These are phyloP conservation scores for Lasiodiplodia sp. DNA, from an alignment of 2,329 filamentous ascomycete species.

Conservation along the genomic window DNA sequence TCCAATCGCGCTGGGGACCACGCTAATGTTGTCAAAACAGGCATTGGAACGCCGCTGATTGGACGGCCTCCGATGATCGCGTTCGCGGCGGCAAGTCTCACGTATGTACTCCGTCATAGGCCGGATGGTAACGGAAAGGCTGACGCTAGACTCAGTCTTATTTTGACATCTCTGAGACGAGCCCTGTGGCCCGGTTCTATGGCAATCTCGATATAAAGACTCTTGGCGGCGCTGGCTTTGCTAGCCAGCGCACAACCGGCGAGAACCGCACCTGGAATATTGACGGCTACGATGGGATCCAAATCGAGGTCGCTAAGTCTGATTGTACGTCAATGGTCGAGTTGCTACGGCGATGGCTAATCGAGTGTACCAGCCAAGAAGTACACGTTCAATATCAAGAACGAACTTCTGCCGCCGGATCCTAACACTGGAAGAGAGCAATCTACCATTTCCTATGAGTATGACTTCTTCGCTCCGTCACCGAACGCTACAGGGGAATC, in stretches of 20 bases:
- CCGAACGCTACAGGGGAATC: constrained; percentile 32
- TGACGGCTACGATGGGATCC: constrained; percentile 66
- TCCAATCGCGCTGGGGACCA: not conserved
- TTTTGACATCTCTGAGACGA: constrained; percentile 49
- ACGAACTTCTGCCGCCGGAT: constrained; percentile 65
- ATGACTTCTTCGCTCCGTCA: constrained; percentile 60
- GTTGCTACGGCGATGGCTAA: not conserved
- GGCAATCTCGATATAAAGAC: constrained; percentile 76
- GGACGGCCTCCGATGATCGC: constrained; percentile 76
- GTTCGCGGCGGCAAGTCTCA: constrained; percentile 77
- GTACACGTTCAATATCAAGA: constrained; percentile 80
- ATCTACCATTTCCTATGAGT: constrained; percentile 77
- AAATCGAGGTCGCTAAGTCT: constrained; percentile 59
- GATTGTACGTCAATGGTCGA: constrained; percentile 55
- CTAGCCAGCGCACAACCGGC: constrained; percentile 73
- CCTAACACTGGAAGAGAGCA: constrained; percentile 73
- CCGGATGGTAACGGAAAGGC: constrained; percentile 2
- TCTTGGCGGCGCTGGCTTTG: constrained; percentile 82
- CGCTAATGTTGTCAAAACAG: constrained; percentile 46
- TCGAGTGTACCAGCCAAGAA: constrained; percentile 55
- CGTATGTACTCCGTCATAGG: constrained; percentile 40
- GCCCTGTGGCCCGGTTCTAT: constrained; percentile 61
- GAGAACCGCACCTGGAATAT: constrained; percentile 70
- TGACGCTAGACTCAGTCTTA: constrained; percentile 51
- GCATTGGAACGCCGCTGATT: constrained; percentile 66